Conservation (phyloP, 2,329 filamentous ascomycete species). For the Pseudogymnoascus pannorum region DNA sequence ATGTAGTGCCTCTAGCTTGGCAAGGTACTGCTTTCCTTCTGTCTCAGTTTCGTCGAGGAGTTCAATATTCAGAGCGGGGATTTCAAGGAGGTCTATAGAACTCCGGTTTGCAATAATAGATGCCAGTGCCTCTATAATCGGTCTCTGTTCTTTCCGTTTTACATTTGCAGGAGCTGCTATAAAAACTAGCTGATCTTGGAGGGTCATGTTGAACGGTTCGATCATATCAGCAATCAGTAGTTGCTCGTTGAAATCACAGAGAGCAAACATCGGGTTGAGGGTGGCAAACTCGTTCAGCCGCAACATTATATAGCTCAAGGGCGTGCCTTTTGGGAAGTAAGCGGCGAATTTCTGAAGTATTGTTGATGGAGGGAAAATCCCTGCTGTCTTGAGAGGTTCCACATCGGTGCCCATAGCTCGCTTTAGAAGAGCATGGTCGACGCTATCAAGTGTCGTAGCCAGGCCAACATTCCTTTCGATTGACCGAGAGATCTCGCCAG, state of each 20-base stretch:
- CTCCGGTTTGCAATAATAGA: conserved; percentile 60
- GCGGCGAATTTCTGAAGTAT: conserved; percentile 69
- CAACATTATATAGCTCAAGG: conserved; percentile 74
- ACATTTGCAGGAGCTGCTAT: conserved; percentile 60
- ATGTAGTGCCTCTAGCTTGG: conserved; percentile 68
- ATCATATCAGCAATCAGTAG: conserved; percentile 66
- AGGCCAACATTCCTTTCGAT: conserved; percentile 45
- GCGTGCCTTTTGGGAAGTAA: conserved; percentile 74
- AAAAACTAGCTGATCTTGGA: conserved; percentile 69
- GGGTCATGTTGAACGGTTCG: conserved; percentile 60
- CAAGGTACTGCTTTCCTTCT: conserved; percentile 44
- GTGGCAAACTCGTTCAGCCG: conserved; percentile 64
- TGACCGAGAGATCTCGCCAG: neutral
- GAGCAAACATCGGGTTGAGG: conserved; percentile 58
- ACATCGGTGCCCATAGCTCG: conserved; percentile 57
- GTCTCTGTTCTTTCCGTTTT: conserved; percentile 40
- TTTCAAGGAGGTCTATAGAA: conserved; percentile 62
- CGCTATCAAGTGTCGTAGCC: conserved; percentile 69
- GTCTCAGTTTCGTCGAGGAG: conserved; percentile 52
- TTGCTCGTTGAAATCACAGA: conserved; percentile 56
- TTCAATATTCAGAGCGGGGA: conserved; percentile 64
- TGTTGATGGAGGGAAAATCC: conserved; percentile 63
- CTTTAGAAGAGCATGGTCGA: conserved; percentile 58
- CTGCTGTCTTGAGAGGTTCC: conserved; percentile 60
- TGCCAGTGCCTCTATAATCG: conserved; percentile 58